Conservation (phyloP, 805 yeast genomes). For the Wickerhamiella brachini region DNA sequence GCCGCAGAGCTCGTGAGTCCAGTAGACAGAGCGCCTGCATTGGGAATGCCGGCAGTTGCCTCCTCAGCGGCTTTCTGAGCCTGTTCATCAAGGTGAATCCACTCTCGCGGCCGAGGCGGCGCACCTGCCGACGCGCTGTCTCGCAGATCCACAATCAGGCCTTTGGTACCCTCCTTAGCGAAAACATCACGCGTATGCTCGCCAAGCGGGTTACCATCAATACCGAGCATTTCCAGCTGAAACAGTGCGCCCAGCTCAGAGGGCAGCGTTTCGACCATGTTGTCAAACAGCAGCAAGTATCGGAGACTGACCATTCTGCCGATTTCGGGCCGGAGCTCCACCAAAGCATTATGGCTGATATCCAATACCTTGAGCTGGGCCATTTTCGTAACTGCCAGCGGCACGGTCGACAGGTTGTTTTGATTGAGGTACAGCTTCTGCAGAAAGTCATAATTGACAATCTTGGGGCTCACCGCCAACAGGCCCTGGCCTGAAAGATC, state of each 20-base stretch:
- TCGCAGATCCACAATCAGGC: conserved; percentile 63
- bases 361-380: conserved; percentile 70
- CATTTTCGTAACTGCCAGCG: conserved; percentile 53
- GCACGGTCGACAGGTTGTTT: conserved; percentile 57
- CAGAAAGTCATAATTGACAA: conserved; percentile 71
- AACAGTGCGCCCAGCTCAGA: conserved; percentile 72
- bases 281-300: conserved; percentile 78
- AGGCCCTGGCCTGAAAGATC: conserved; percentile 88
- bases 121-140: conserved; percentile 62
- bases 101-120: conserved; percentile 62
- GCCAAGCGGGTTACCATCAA: conserved; percentile 85
- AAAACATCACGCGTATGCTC: conserved; percentile 48
- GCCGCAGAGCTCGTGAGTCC: not conserved
- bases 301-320: conserved; percentile 72
- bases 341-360: conserved; percentile 61
- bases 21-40: not conserved
- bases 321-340: conserved; percentile 65
- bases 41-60: conserved; percentile 1
- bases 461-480: conserved; percentile 48
- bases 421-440: conserved; percentile 81
- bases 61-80: conserved; percentile 34
- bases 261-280: conserved; percentile 63
- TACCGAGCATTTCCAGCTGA: conserved; percentile 75
- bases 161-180: conserved; percentile 74
- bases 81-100: conserved; percentile 68